Conservation (phyloP, 2,329 filamentous ascomycete species). For the Fusarium kyushuense region DNA sequence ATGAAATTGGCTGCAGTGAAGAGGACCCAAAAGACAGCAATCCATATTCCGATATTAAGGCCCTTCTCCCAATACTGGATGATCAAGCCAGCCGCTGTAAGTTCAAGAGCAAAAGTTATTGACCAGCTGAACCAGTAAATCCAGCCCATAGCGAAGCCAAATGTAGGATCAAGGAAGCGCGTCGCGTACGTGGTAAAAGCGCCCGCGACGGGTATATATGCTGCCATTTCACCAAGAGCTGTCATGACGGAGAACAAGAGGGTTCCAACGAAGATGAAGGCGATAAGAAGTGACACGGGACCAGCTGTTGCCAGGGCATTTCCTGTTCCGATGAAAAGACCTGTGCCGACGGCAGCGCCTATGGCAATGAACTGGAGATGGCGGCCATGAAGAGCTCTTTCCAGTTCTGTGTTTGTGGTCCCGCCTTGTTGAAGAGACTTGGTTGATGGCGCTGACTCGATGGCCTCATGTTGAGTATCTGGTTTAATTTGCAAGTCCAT, state of each 20-base stretch:
- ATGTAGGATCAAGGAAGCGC: constrained; percentile 66
- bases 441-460: constrained; percentile 19
- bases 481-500: constrained; percentile 32
- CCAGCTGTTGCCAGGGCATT: constrained; percentile 22
- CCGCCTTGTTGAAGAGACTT: constrained; percentile 51
- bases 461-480: not conserved
- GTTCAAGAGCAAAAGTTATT: constrained; percentile 69
- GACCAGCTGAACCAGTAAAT: constrained; percentile 73
- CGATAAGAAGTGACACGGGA: constrained; percentile 26
- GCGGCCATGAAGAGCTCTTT: constrained; percentile 69
- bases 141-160: constrained; percentile 69
- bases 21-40: constrained; percentile 67
- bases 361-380: constrained; percentile 68
- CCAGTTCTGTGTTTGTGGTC: constrained; percentile 58
- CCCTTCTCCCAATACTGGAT: constrained; percentile 70
- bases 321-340: constrained; percentile 64
- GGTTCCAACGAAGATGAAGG: constrained; percentile 28
- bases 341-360: constrained; percentile 71
- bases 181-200: constrained; percentile 64
- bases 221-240: constrained; percentile 65
- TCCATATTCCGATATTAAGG: constrained; percentile 68
- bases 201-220: constrained; percentile 66
- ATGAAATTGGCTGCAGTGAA: constrained; percentile 68
- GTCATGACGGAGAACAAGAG: constrained; percentile 31
- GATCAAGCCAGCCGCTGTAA: constrained; percentile 68